A percentile compares a stretch with the other conserved stretches of the same genome.
These are phyloP conservation scores for Gossypium turneri DNA, from an alignment of 345 rosid species.

Conservation along the genomic window DNA sequence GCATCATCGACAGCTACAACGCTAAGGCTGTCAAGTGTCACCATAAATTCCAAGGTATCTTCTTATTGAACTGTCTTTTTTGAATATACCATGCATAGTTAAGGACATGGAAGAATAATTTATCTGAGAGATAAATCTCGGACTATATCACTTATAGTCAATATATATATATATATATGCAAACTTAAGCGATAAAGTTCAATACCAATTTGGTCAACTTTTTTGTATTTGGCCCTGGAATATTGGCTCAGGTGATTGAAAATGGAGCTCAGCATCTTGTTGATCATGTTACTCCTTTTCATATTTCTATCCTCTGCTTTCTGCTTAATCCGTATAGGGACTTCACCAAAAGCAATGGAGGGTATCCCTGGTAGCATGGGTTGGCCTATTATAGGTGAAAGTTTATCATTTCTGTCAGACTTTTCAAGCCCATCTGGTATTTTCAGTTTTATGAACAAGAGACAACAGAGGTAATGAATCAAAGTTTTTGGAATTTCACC, in stretches of 20 bases:
- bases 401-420: constrained; percentile 48
- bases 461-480: constrained; percentile 45
- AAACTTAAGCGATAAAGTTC: not conserved
- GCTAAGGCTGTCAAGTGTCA: not conserved
- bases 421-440: constrained; percentile 58
- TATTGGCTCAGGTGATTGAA: not conserved
- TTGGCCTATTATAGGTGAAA: constrained; percentile 62
- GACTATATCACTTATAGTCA: not conserved
- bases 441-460: constrained; percentile 48
- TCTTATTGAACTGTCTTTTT: not conserved
- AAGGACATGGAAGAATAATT: not conserved
- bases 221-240: not conserved
- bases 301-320: constrained; percentile 24
- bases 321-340: constrained; percentile 25
- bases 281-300: constrained; percentile 24
- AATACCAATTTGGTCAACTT: not conserved
- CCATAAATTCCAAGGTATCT: not conserved
- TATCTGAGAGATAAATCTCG: not conserved
- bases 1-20: not conserved
- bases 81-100: not conserved
- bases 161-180: not conserved
- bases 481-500: not conserved
- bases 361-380: constrained; percentile 54
- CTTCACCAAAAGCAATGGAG: constrained; percentile 55
- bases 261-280: constrained; percentile 44